A percentile compares a stretch with the other conserved stretches of the same genome.
Conservation (phyloP, 2,329 filamentous ascomycete genomes). For the Parafenestella ontariensis region DNA sequence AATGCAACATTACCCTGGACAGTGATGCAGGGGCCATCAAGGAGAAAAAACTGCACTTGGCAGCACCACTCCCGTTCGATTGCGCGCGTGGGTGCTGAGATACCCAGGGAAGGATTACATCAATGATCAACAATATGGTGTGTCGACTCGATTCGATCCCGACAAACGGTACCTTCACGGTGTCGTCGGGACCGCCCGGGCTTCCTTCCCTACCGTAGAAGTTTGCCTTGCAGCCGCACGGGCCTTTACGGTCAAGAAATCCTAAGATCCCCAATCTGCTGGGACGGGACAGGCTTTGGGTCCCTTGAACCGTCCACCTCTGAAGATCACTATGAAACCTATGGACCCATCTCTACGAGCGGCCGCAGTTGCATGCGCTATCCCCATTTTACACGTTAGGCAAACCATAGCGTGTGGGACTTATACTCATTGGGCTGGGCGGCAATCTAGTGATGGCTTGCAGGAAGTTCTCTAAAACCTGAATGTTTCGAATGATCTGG, state of each 20-base stretch:
- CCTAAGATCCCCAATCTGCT: conserved; percentile 15
- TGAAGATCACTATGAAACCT: conserved; percentile 18
- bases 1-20: background rate
- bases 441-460: conserved; percentile 19
- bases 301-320: conserved; percentile 8
- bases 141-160: conserved; percentile 6
- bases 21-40: background rate
- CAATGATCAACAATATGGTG: background rate
- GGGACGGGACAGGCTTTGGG: conserved; percentile 8
- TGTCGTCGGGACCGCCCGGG: conserved; percentile 17
- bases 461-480: conserved; percentile 12
- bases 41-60: no score
- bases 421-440: conserved; percentile 2
- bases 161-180: conserved; percentile 20
- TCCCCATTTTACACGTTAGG: conserved; percentile 1
- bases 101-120: no score
- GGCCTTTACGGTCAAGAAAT: conserved; percentile 2
- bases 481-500: conserved; percentile 13
- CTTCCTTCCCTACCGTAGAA: conserved; percentile 16
- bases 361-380: background rate
- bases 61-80: no score
- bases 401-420: conserved; percentile 8
- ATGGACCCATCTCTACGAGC: conserved; percentile 3
- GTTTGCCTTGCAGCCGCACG: conserved; percentile 8
- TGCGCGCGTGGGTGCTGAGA: no score